Percentiles rank a stretch among this genome's conserved stretches.
Conservation (phyloP, 2,329 filamentous ascomycete genomes). For the Dichotomopilus funicola region DNA sequence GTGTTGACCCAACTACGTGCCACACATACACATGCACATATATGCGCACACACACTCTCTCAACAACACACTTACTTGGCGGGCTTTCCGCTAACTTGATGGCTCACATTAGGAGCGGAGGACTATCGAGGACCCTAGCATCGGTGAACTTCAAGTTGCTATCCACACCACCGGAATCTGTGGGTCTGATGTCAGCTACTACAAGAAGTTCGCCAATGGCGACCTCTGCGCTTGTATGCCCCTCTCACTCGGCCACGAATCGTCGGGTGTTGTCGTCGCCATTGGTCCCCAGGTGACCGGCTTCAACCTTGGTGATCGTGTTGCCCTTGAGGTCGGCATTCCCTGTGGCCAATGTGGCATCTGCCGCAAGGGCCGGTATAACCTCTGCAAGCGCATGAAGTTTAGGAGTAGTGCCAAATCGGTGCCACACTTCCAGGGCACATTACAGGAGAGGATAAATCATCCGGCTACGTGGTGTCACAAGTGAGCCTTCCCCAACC, state of each 20-base stretch:
- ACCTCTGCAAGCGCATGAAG: slow-evolving; percentile 55
- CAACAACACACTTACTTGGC: not conserved
- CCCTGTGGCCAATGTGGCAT: slow-evolving; percentile 46
- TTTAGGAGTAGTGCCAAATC: slow-evolving; percentile 58
- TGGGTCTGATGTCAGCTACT: slow-evolving; percentile 65
- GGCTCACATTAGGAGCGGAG: slow-evolving; percentile 40
- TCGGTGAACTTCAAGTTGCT: slow-evolving; percentile 56
- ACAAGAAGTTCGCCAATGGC: slow-evolving; percentile 66
- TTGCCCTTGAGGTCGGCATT: slow-evolving; percentile 52
- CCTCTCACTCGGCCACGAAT: slow-evolving; percentile 58
- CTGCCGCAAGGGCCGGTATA: slow-evolving; percentile 51
- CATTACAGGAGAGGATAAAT: slow-evolving; percentile 56
- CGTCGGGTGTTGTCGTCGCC: slow-evolving; percentile 51
- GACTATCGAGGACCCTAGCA: slow-evolving; percentile 40
- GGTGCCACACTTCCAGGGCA: slow-evolving; percentile 58
- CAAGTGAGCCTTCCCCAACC: slow-evolving; percentile 38
- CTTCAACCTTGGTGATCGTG: slow-evolving; percentile 50
- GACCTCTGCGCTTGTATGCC: slow-evolving; percentile 61
- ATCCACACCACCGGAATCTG: slow-evolving; percentile 62
- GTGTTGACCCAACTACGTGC: not conserved
- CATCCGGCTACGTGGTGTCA: slow-evolving; percentile 57
- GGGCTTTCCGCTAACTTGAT: slow-evolving; percentile 12
- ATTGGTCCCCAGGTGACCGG: slow-evolving; percentile 47
- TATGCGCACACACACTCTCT: not conserved
- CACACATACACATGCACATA: too few relatives aligned